Conservation (phyloP, 306 rosid species). For the Dicorynia guianensis region DNA sequence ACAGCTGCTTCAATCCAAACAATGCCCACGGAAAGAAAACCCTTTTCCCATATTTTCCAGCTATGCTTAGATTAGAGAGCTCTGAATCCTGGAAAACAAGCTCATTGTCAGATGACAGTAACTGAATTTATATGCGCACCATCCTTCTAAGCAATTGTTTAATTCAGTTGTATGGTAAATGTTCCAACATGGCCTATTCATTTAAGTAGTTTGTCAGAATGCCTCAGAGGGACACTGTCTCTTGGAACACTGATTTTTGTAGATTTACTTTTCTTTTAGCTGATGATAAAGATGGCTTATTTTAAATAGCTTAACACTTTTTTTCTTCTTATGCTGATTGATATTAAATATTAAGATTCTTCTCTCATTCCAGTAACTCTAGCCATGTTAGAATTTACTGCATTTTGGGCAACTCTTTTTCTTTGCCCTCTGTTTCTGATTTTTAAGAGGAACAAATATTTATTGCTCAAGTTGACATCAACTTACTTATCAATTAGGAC, state of each 20-base stretch:
- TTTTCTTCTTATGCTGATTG: too few species aligned
- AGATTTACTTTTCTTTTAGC: too few species aligned
- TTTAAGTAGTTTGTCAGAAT: constrained; percentile 49
- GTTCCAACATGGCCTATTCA: constrained; percentile 42
- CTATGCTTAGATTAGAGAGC: constrained; percentile 51
- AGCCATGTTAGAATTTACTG: too few species aligned
- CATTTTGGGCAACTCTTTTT: too few species aligned
- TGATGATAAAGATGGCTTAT: too few species aligned
- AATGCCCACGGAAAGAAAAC: constrained; percentile 40
- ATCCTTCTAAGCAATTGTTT: constrained; percentile 59
- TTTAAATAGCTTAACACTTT: too few species aligned
- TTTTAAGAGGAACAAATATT: too few species aligned
- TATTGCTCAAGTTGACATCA: too few species aligned
- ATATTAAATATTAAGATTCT: too few species aligned
- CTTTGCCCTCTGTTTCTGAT: too few species aligned
- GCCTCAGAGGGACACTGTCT: constrained; percentile 48
- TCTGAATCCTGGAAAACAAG: constrained; percentile 54
- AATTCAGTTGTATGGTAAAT: constrained; percentile 52
- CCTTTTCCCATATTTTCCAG: constrained; percentile 60
- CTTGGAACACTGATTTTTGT: constrained; percentile 55
- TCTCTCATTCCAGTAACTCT: too few species aligned
- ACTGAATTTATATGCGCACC: constrained; percentile 58
- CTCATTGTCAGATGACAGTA: constrained; percentile 55
- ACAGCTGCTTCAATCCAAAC: constrained; percentile 29
- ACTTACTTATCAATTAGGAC: too few species aligned